Conservation (phyloP, 2,329 filamentous ascomycete species). For the Didymella pinodella region DNA sequence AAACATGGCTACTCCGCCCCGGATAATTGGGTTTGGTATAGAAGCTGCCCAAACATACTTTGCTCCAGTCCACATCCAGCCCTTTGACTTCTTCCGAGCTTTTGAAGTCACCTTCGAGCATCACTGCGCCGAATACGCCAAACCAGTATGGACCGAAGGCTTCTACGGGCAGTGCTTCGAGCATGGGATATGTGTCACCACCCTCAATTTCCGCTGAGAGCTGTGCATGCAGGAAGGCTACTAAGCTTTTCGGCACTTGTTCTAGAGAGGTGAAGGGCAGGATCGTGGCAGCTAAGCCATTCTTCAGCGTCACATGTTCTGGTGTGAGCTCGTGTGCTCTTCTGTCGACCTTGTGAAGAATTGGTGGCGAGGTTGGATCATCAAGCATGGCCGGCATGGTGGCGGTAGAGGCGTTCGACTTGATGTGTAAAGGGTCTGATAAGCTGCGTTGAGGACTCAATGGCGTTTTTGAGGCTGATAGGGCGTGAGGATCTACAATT, state of each 20-base stretch:
- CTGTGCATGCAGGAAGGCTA: conserved; percentile 78
- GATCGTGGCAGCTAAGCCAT: conserved; percentile 76
- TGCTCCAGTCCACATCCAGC: conserved; percentile 64
- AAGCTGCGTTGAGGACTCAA: neutral
- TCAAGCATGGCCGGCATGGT: conserved; percentile 22
- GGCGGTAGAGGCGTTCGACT: neutral
- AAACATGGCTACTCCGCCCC: conserved; percentile 83
- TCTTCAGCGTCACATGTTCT: conserved; percentile 77
- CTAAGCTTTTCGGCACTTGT: conserved; percentile 73
- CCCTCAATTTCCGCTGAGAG: conserved; percentile 86
- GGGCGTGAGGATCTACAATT: conserved; percentile 10
- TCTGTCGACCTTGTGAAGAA: conserved; percentile 66
- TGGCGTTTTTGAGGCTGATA: conserved; percentile 19
- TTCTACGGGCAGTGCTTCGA: conserved; percentile 73
- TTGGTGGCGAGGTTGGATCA: conserved; percentile 61
- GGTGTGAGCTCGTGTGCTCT: conserved; percentile 72
- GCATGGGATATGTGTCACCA: conserved; percentile 88
- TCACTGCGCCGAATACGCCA: conserved; percentile 82
- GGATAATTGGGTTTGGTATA: conserved; percentile 85
- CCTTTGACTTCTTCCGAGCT: conserved; percentile 55
- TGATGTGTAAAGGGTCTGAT: too few relatives aligned
- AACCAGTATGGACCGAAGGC: conserved; percentile 84
- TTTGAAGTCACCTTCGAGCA: conserved; percentile 75
- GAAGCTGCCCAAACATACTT: conserved; percentile 81
- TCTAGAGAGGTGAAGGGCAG: conserved; percentile 76